Evolutionary conservation across 129 eudicot genomes (phyloP).

Genomic region (Chrysanthemum makinoi): DNA sequence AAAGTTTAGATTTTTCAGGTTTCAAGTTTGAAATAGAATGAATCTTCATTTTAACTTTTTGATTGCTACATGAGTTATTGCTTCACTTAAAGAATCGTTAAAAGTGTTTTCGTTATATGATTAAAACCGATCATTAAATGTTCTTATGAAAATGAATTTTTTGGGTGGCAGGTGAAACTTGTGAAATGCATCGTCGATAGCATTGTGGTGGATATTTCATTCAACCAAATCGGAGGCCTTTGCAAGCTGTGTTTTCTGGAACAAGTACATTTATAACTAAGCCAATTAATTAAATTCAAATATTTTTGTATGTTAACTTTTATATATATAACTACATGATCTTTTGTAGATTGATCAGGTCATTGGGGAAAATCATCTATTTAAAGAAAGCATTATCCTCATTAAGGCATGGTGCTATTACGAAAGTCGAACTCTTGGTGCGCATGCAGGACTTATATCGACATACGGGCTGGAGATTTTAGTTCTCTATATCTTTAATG

Average conservation of each 20-base stretch:
- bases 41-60: too few species aligned
- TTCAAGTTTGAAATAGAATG: too few species aligned
- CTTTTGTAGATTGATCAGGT: slow-evolving; percentile 65
- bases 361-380: slow-evolving; percentile 77
- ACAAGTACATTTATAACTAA: slow-evolving; percentile 41
- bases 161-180: slow-evolving; percentile 72
- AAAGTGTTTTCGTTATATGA: not conserved
- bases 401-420: slow-evolving; percentile 96
- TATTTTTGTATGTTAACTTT: slow-evolving; percentile 8
- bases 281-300: too few species aligned
- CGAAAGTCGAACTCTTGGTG: slow-evolving; percentile 93
- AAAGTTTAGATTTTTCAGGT: too few species aligned
- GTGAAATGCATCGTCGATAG: slow-evolving; percentile 89
- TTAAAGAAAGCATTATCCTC: slow-evolving; percentile 77
- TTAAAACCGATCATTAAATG: not conserved
- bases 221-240: slow-evolving; percentile 85
- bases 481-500: slow-evolving; percentile 85
- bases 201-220: slow-evolving; percentile 83
- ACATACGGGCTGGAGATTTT: slow-evolving; percentile 97
- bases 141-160: slow-evolving; percentile 17
- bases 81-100: too few species aligned
- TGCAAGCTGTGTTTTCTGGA: slow-evolving; percentile 91
- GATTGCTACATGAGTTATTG: too few species aligned
- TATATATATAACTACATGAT: not conserved
- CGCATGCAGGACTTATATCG: slow-evolving; percentile 92